Evolutionary conservation across 352 stramenopile species (phyloP).

Genomic region (Globisporangium barbulae): DNA sequence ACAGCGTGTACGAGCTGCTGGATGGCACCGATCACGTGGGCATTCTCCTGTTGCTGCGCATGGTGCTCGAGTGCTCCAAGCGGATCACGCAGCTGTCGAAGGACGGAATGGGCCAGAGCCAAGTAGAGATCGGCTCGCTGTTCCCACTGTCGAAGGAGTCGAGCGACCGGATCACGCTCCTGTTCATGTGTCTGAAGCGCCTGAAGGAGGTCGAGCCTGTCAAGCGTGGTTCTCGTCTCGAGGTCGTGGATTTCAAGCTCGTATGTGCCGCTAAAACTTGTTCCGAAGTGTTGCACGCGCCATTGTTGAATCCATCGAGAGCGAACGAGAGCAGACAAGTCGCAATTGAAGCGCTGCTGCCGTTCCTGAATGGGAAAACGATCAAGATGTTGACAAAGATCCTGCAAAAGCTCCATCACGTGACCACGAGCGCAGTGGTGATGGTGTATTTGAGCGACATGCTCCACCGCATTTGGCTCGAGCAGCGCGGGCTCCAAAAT

Average conservation of each 20-base stretch:
- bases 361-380: constrained; percentile 51
- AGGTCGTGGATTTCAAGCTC: constrained; percentile 50
- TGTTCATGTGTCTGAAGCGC: constrained; percentile 82
- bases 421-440: constrained; percentile 59
- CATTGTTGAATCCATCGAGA: neutral
- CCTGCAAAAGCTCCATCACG: constrained; percentile 58
- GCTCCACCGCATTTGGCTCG: constrained; percentile 40
- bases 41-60: constrained; percentile 60
- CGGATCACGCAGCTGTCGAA: constrained; percentile 18
- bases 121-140: constrained; percentile 8
- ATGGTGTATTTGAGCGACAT: constrained; percentile 62
- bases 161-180: constrained; percentile 51
- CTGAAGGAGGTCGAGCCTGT: constrained; percentile 47
- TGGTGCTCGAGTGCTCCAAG: constrained; percentile 78
- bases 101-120: neutral
- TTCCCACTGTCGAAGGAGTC: constrained; percentile 54
- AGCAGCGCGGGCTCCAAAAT: constrained; percentile 23
- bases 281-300: constrained; percentile 30
- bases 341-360: constrained; percentile 42
- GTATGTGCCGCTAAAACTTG: constrained; percentile 38
- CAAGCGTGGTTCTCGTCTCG: neutral
- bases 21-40: constrained; percentile 68
- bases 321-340: constrained; percentile 15
- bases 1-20: constrained; percentile 53
- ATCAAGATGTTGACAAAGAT: constrained; percentile 78